phyloP scores from a whole-genome alignment of 2,329 filamentous ascomycete species.

The Ophidiomyces ophidiicola region DNA sequence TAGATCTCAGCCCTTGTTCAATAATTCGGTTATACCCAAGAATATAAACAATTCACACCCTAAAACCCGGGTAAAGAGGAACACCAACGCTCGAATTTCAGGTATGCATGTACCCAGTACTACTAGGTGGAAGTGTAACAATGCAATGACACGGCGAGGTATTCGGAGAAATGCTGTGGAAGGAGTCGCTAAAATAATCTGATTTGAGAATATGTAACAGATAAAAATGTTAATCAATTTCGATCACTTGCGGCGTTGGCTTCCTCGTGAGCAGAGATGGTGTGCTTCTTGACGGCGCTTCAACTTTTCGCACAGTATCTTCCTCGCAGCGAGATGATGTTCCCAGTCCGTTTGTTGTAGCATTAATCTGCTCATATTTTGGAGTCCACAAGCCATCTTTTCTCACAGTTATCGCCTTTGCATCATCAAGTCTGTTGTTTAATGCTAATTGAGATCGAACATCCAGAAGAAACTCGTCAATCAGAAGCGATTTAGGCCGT shows the following conservation, averaged over 20 bases:
- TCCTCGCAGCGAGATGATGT: neutral
- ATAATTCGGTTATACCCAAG: too few species aligned
- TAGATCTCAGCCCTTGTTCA: too few species aligned
- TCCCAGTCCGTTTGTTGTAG: neutral
- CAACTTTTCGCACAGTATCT: neutral
- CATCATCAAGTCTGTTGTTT: constrained; percentile 38
- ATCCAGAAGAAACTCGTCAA: constrained; percentile 61
- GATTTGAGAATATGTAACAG: constrained; percentile 1
- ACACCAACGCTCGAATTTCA: too few species aligned
- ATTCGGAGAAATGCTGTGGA: neutral
- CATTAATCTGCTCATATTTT: constrained; percentile 26
- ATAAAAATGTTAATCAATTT: constrained; percentile 12
- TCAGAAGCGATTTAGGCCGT: constrained; percentile 54
- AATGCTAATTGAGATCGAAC: constrained; percentile 47
- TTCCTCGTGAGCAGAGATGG: neutral
- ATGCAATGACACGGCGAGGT: too few species aligned
- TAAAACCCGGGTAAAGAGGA: too few species aligned
- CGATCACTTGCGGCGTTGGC: constrained; percentile 14
- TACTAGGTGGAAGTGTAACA: too few species aligned
- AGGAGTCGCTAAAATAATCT: neutral
- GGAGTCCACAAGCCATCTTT: constrained; percentile 54
- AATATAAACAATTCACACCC: too few species aligned
- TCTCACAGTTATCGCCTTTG: constrained; percentile 51
- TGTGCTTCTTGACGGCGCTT: neutral
- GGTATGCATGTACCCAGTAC: too few species aligned